A percentile compares a stretch with the other conserved stretches of the same genome.
Evolutionary conservation across 1,284 basidiomycete genomes (phyloP).

Genomic region (Rhodotorula sp.): DNA sequence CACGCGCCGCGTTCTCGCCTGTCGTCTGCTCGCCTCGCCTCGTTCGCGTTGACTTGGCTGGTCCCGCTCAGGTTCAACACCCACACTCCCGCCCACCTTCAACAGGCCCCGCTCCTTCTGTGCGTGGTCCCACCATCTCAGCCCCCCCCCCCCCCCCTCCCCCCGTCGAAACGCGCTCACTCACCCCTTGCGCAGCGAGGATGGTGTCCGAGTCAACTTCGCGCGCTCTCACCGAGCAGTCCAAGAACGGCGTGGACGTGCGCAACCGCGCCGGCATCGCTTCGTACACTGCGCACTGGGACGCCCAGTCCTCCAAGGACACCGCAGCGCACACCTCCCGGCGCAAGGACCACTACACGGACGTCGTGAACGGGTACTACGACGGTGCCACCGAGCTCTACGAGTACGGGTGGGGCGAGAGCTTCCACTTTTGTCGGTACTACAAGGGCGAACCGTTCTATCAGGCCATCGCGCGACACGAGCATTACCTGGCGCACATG

Average conservation of each 20-base stretch:
- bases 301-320: conserved; percentile 78
- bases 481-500: conserved; percentile 91
- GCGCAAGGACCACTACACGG: conserved; percentile 75
- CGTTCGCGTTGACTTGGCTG: too few relatives aligned
- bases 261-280: conserved; percentile 79
- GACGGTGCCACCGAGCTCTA: conserved; percentile 90
- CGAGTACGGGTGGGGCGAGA: conserved; percentile 80
- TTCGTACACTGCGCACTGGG: conserved; percentile 93
- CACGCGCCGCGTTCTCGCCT: too few relatives aligned
- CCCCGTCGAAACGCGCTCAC: neutral
- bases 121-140: neutral
- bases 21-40: too few relatives aligned
- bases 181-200: neutral
- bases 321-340: conserved; percentile 66
- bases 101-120: neutral
- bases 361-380: conserved; percentile 97
- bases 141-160: neutral
- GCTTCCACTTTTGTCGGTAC: conserved; percentile 98
- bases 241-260: conserved; percentile 57
- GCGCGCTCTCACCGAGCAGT: conserved; percentile 12
- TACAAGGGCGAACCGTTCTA: conserved; percentile 87
- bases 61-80: neutral
- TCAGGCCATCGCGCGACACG: conserved; percentile 78
- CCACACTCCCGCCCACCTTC: neutral
- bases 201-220: neutral